Base-by-base conservation (phyloP, 352 stramenopile species). In the Phytophthora citricola region DNA sequence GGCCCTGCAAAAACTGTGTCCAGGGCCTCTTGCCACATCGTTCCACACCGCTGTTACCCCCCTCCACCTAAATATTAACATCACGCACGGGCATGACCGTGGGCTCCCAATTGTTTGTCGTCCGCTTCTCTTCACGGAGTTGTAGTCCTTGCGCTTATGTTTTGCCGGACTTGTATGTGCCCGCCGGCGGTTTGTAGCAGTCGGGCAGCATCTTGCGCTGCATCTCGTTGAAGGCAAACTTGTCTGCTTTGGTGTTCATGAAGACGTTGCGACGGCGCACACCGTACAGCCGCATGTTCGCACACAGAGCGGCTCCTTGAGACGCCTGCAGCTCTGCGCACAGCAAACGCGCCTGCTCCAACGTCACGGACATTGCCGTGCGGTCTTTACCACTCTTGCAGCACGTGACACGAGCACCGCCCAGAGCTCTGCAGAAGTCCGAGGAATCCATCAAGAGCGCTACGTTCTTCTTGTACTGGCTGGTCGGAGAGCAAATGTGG, bases 341-440 rank as follows among this genome's bases (percentile, higher is more conserved):
- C 48, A 83, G 79, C 24, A 93, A 71, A 27, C 85, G 78, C 15
- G 81, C 78, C 55, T 98, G 90, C 71, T 98, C 97, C 34, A 98
- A 87, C 27, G 96, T 99, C 26, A 98, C 89, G 44, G 97, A 97
- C 97, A 99, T 99, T 20, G 94, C 96, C 27, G 97, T 99, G 48
- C 97, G 90, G 76, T 99, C 96, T 71, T 99, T 99, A 14, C 96
- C 96, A 64, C 84, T 97, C 75, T 99, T 99, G 75, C 97, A 99
- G 80, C 97, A 99, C 14, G 97, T 97, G n/a, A 97, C 81, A 34
- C 92, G 91, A 0, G 92, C 93, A 31, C 90, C 95, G n/a, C 93
- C 92, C 6, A 99, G 71, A 45, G 81, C 75, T 47, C 87, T 73
- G 46, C 87, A 95, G 59, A 95, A 92, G 50, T 95, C 87, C 6